phyloP scores from a whole-genome alignment of 23 red algal genomes.

The Pyropia yezoensis region DNA sequence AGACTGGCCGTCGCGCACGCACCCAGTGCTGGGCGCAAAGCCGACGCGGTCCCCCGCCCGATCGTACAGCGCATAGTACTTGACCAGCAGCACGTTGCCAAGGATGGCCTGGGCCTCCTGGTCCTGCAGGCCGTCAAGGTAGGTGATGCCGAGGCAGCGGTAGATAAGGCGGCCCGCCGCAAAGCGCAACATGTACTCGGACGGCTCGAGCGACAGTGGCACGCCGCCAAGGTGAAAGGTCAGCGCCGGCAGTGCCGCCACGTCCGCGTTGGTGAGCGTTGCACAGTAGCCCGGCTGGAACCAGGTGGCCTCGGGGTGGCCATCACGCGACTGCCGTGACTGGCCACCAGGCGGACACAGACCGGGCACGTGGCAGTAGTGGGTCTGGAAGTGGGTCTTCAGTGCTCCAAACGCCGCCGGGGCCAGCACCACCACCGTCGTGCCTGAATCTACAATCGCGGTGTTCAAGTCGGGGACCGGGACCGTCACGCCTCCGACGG shows the following conservation, averaged over 20 bases:
- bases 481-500: conserved; percentile 8
- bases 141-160: conserved; percentile 61
- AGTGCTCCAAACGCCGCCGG: conserved; percentile 18
- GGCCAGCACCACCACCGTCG: conserved; percentile 70
- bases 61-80: conserved; percentile 77
- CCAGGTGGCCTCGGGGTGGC: conserved; percentile 28
- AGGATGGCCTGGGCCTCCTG: conserved; percentile 58
- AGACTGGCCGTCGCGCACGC: not conserved
- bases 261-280: conserved; percentile 22
- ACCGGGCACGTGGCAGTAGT: conserved; percentile 70
- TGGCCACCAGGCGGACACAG: conserved; percentile 6
- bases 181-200: conserved; percentile 64
- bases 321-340: not conserved
- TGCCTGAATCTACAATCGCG: conserved; percentile 88
- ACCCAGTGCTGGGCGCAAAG: conserved; percentile 45
- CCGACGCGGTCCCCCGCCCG: conserved; percentile 67
- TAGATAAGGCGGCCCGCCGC: conserved; percentile 24
- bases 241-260: conserved; percentile 42
- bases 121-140: conserved; percentile 29
- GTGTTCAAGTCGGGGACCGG: conserved; percentile 13
- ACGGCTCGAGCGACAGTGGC: conserved; percentile 41
- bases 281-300: conserved; percentile 54
- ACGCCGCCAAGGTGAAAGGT: conserved; percentile 32
- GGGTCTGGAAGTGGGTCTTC: conserved; percentile 50
- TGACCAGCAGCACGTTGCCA: conserved; percentile 62